Conservation (phyloP, 2,329 filamentous ascomycete species). For the Pseudogymnoascus sp. region DNA sequence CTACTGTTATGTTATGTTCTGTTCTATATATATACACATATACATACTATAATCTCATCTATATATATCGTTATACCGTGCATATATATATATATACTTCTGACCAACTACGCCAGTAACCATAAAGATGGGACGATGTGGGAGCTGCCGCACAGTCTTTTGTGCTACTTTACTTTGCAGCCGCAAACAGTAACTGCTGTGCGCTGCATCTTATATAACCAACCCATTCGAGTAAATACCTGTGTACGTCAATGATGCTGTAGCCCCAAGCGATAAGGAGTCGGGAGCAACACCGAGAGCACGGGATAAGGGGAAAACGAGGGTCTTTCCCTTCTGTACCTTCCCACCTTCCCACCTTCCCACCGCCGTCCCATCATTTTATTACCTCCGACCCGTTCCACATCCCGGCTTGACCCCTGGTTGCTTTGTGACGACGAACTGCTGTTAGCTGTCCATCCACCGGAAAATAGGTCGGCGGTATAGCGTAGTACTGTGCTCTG, state of each 20-base stretch:
- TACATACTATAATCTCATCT: neutral
- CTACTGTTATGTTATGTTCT: no score
- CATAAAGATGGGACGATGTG: neutral
- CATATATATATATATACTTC: neutral
- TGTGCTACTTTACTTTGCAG: neutral
- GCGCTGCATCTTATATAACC: neutral
- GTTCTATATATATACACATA: neutral
- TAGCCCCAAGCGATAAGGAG: neutral
- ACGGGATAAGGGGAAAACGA: neutral
- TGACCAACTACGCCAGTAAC: neutral
- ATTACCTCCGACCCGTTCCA: neutral
- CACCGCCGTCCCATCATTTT: neutral
- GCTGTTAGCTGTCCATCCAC: neutral
- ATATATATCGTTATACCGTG: neutral
- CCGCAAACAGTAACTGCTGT: neutral
- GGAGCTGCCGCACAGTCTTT: neutral
- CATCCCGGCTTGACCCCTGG: neutral
- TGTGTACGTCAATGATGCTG: neutral
- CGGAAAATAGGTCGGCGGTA: neutral
- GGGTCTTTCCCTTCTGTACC: neutral
- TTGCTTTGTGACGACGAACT: neutral
- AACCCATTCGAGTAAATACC: neutral
- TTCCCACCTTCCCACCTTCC: neutral
- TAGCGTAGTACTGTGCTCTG: neutral
- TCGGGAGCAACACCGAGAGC: neutral